Conservation (phyloP, 768 basidiomycete species). For the Naganishia randhawae region DNA sequence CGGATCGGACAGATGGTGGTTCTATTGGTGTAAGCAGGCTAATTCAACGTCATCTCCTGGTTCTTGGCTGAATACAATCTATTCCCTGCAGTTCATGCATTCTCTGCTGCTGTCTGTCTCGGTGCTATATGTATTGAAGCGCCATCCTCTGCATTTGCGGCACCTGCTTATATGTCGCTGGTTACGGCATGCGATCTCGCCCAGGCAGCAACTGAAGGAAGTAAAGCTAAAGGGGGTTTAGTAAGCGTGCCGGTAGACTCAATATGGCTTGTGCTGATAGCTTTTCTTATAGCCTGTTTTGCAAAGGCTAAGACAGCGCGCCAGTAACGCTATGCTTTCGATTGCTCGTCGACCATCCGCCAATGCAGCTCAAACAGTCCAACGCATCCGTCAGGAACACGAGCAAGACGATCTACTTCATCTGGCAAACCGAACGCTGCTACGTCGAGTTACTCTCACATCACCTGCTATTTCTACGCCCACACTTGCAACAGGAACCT, state of each 20-base stretch:
- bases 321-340: constrained; percentile 37
- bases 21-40: background rate
- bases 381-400: background rate
- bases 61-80: background rate
- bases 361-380: background rate
- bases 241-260: constrained; percentile 1
- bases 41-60: background rate
- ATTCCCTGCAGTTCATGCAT: constrained; percentile 40
- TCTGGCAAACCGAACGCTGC: constrained; percentile 35
- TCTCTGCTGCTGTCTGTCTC: constrained; percentile 46
- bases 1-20: constrained; percentile 33
- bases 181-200: constrained; percentile 48
- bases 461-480: constrained; percentile 27
- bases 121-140: constrained; percentile 47
- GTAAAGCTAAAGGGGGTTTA: constrained; percentile 46
- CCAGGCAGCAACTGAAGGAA: constrained; percentile 41
- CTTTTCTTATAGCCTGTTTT: constrained; percentile 34
- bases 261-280: background rate
- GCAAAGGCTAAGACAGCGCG: constrained; percentile 41
- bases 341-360: constrained; percentile 11
- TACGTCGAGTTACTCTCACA: constrained; percentile 34
- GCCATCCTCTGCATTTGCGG: constrained; percentile 43
- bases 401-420: constrained; percentile 48
- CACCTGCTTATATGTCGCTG: constrained; percentile 44
- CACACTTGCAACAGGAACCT: constrained; percentile 2